Conservation (phyloP, 1,139 yeast genomes). For the Spathaspora jeffriesii region DNA sequence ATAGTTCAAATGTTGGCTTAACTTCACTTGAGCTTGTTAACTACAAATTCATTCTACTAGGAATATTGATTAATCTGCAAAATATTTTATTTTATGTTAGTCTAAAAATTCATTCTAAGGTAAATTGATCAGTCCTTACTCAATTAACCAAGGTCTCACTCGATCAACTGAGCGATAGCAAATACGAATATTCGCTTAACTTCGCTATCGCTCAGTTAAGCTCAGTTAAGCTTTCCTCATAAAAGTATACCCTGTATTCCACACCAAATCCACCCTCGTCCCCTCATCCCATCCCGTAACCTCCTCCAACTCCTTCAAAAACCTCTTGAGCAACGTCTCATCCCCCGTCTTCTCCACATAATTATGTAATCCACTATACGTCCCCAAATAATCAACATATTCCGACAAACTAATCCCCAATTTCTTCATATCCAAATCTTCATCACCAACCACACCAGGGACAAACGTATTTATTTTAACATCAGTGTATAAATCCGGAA, state of each 20-base stretch:
- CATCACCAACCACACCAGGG: constrained; percentile 19
- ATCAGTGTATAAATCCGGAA: constrained; percentile 34
- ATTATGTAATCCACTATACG: constrained; percentile 41
- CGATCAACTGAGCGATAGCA: too few relatives aligned
- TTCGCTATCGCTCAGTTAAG: too few relatives aligned
- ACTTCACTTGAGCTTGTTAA: too few relatives aligned
- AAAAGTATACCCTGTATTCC: constrained; percentile 44
- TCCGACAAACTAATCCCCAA: constrained; percentile 21
- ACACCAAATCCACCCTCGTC: constrained; percentile 31
- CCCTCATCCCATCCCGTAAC: constrained; percentile 32
- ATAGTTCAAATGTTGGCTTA: too few relatives aligned
- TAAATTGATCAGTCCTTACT: too few relatives aligned
- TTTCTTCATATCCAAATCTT: constrained; percentile 26
- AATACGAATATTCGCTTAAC: too few relatives aligned
- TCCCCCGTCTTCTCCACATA: constrained; percentile 30
- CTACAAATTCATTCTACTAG: too few relatives aligned
- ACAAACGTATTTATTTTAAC: constrained; percentile 25
- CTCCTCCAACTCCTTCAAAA: constrained; percentile 23
- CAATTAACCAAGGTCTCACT: too few relatives aligned
- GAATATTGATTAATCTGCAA: too few relatives aligned
- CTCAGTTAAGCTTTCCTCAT: too few relatives aligned
- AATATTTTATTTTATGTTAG: too few relatives aligned
- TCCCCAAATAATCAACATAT: constrained; percentile 30
- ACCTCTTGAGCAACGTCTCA: constrained; percentile 20
- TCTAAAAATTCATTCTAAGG: too few relatives aligned